phyloP scores from a whole-genome alignment of 2,329 filamentous ascomycete genomes.

The Leptographium radiaticola region DNA sequence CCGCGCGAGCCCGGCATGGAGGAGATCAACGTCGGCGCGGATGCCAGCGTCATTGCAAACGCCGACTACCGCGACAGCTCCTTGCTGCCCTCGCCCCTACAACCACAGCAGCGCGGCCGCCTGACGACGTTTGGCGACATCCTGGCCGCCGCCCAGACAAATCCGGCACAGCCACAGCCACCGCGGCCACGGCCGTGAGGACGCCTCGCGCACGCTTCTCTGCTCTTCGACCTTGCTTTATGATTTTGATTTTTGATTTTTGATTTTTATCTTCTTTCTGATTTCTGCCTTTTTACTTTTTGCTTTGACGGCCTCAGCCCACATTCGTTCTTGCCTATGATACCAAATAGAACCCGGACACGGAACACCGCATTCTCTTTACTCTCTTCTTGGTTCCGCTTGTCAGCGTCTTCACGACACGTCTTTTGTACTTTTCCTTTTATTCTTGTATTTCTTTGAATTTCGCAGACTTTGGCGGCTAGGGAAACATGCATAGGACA shows the following conservation, averaged over 20 bases:
- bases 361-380: background rate
- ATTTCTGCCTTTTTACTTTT: background rate
- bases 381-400: background rate
- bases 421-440: background rate
- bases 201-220: no score
- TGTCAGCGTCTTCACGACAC: background rate
- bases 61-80: background rate
- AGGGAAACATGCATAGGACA: no score
- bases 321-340: conserved; percentile 1
- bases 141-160: conserved; percentile 34
- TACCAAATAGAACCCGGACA: conserved; percentile 1
- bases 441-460: conserved; percentile 13
- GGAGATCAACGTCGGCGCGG: conserved; percentile 40
- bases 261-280: background rate
- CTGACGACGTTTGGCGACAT: conserved; percentile 40
- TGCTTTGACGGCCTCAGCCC: no score
- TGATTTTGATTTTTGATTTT: background rate
- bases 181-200: no score
- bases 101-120: conserved; percentile 9
- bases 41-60: conserved; percentile 27
- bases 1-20: conserved; percentile 20
- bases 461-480: no score
- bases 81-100: background rate
- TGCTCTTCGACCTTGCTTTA: background rate
- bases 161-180: conserved; percentile 4